Conservation (phyloP, 2,329 filamentous ascomycete species). For the Delphinella strobiligena region DNA sequence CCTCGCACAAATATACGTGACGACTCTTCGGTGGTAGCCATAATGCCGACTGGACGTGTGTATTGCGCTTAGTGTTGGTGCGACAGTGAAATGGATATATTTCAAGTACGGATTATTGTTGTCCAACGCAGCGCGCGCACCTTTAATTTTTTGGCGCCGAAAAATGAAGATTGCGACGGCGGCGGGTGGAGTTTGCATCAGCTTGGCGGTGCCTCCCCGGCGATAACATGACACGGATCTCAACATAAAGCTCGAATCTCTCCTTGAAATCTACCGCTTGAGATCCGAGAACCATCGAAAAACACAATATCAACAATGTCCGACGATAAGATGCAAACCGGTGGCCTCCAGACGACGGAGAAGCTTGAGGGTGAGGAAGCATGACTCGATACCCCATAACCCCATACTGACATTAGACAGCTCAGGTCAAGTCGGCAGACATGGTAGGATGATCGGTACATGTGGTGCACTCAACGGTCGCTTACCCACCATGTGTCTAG, state of each 20-base stretch:
- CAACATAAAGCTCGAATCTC: conserved; percentile 1
- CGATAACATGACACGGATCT: conserved; percentile 4
- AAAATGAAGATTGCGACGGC: too few species aligned
- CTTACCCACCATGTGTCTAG: conserved; percentile 33
- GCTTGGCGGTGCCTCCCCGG: conserved; percentile 5
- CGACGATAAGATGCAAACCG: conserved; percentile 17
- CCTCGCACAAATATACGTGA: conserved; percentile 63
- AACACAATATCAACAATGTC: conserved; percentile 20
- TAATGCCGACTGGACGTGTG: background rate
- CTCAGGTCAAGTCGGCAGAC: conserved; percentile 94
- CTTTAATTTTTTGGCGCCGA: too few species aligned
- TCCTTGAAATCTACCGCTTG: background rate
- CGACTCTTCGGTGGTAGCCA: conserved; percentile 43
- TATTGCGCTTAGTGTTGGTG: background rate
- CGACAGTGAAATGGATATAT: too few species aligned
- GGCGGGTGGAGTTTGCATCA: background rate
- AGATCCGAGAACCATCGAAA: background rate
- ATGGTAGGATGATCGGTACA: conserved; percentile 56
- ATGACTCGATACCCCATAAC: background rate
- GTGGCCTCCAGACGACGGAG: conserved; percentile 27
- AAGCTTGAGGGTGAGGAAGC: conserved; percentile 59
- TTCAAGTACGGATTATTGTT: too few species aligned
- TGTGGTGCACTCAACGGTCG: background rate
- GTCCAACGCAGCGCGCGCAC: too few species aligned
- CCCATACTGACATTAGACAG: conserved; percentile 35